Evolutionary conservation across 352 stramenopile species (phyloP), one percentile per base, ranked within the genome.

Genomic region (Globisporangium spiculum): DNA sequence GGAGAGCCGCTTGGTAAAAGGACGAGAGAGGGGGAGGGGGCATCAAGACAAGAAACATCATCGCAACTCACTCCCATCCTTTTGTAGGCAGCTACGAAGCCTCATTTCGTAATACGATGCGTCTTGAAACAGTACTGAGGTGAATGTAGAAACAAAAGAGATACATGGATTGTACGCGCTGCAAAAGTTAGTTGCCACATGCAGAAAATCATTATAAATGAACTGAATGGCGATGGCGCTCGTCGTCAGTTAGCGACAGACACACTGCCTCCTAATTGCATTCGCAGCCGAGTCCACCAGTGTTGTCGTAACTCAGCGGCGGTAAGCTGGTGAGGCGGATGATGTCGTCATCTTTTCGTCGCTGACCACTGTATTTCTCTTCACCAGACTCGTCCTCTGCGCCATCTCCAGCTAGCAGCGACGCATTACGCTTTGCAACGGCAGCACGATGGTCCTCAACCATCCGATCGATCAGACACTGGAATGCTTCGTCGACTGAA

Each of bases 401-500:
- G 24, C 32, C 63, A n/a, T 32, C 41, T 32, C 9, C 32, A 24
- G 32, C 50, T 1, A 38, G 20, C 16, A 27, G 20, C 5, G 26
- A 22, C 4, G 30, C 32, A 50, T 56, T 36, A 9, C 64, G 48
- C 65, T 80, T 75, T 36, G 79, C 67, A 2, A 27, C 24, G 3
- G 32, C 56, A 48, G 67, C 61, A 46, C 83, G 75, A 60, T 88
- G 73, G 10, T 79, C 70, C 22, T 72, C 36, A 41, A 92, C 83
- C 81, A 93, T 91, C 16, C 72, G 69, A 53, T 90, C 67, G 26
- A 93, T 70, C 4, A 93, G 60, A 55, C 80, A 89, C 46, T 79
- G 46, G 64, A 93, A 92, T 0, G 84, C 83, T 18, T 90, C 83
- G 16, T 80, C 58, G 57, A 93, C 59, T 10, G 76, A 78, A 38